phyloP scores from a whole-genome alignment of 306 rosid genomes.

The Macrotyloma uniflorum region DNA sequence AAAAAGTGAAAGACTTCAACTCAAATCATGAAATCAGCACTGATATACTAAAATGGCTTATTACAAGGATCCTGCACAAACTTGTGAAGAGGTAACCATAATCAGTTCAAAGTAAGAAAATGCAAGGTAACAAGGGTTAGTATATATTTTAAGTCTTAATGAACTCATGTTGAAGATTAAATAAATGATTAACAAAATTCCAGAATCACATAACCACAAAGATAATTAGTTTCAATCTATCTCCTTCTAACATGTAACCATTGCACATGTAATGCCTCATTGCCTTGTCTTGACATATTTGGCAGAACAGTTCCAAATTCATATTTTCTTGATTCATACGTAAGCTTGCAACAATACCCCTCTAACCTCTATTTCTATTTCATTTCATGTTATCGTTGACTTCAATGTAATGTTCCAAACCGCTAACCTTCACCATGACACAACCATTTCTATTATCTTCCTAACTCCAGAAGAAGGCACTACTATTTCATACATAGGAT shows the following conservation, averaged over 20 bases:
- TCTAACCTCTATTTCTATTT: background rate
- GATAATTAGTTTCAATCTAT: too few species aligned
- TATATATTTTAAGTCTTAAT: too few species aligned
- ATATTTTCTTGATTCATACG: background rate
- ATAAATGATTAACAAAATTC: too few species aligned
- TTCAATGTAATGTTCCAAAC: background rate
- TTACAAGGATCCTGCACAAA: background rate
- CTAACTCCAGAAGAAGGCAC: conserved; percentile 2
- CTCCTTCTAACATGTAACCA: too few species aligned
- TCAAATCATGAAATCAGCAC: background rate
- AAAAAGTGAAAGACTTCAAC: background rate
- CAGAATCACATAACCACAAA: too few species aligned
- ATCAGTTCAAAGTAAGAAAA: too few species aligned
- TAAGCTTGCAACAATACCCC: background rate
- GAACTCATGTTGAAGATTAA: too few species aligned
- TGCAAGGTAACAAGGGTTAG: too few species aligned
- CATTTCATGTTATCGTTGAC: background rate
- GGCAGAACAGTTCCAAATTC: background rate
- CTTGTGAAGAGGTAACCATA: background rate
- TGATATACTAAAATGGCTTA: background rate
- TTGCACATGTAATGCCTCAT: background rate
- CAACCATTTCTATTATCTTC: conserved; percentile 23
- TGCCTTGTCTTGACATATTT: background rate
- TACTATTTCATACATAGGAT: conserved; percentile 28
- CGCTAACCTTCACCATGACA: conserved; percentile 41